Evolutionary conservation across 2,329 filamentous ascomycete species (phyloP).

Genomic region (Fusarium pilosicola): DNA sequence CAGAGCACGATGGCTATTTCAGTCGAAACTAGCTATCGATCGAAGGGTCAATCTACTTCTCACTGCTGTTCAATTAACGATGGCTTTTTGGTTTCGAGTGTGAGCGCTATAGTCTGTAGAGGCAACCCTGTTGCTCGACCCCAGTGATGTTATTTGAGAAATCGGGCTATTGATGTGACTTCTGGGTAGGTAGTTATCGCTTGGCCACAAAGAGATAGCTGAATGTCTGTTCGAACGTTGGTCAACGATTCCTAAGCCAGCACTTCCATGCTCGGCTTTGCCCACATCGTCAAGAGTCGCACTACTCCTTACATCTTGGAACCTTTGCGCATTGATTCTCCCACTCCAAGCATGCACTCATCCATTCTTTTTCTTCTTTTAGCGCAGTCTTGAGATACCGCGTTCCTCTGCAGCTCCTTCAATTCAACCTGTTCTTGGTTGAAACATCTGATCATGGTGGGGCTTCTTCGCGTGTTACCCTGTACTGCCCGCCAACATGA

Average conservation of each 20-base stretch:
- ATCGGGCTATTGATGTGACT: not conserved
- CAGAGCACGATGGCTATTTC: not conserved
- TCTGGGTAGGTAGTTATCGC: too few species aligned
- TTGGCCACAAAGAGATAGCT: too few species aligned
- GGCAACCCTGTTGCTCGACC: not conserved
- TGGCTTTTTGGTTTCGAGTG: not conserved
- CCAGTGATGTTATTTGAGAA: not conserved
- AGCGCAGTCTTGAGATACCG: too few species aligned
- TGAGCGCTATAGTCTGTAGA: not conserved
- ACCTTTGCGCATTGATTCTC: not conserved
- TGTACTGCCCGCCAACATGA: not conserved
- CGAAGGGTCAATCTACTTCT: not conserved
- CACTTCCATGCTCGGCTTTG: not conserved
- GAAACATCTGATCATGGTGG: not conserved
- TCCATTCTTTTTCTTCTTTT: not conserved
- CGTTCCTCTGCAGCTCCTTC: too few species aligned
- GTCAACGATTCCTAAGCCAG: too few species aligned
- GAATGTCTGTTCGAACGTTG: too few species aligned
- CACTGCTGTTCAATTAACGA: not conserved
- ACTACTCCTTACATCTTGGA: not conserved
- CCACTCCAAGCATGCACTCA: not conserved
- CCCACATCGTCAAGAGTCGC: not conserved
- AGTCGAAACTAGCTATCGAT: not conserved
- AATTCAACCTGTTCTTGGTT: not conserved
- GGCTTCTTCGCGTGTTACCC: not conserved